Evolutionary conservation across 2,329 filamentous ascomycete genomes (phyloP), one percentile per base, ranked within the genome.

Genomic region (Emmonsiellopsis sp.): DNA sequence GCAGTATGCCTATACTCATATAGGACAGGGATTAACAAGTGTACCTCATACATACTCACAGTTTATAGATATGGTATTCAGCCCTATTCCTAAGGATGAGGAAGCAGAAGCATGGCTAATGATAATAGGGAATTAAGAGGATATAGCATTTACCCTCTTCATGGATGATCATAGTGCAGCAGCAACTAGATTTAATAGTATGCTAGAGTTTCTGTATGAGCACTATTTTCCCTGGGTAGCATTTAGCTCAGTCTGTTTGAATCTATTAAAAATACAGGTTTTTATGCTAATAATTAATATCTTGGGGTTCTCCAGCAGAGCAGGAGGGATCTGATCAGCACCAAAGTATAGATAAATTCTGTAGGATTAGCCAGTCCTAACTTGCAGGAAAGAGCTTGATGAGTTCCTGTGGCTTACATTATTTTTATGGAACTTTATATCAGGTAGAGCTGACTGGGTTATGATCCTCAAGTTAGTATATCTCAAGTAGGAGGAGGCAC

Each of bases 1-100:
- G 17, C 2, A 17, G 17, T 17, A 17, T 17, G 17, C 17, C 2
- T 17, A 17, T 17, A 17, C 17, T 17, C 2, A 2, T 17, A 17
- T 17, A 2, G 2, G 2, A 17, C 0, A 17, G 17, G 0, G 2
- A 17, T 17, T 17, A 17, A 17, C 0, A 2, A 17, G 17, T 0
- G 0, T 2, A 17, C 2, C 17, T 17, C 17, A 17, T 17, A 17
- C 17, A 17, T 17, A 17, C 17, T 17, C 2, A 2, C 17, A 17
- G 17, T 17, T 17, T 17, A 17, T 2, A 17, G 17, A 17, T 2
- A 17, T 17, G 17, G 2, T 17, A 17, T 17, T 17, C 2, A 2
- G 17, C 17, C 17, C 17, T 17, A 17, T 17, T 2, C 17, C 17
- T 17, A 17, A 17, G 17, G 17, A 17, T 17, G 17, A 17, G 17